Evolutionary conservation across 257 asterid genomes (phyloP).

Genomic region (Schizonepeta tenuifolia): DNA sequence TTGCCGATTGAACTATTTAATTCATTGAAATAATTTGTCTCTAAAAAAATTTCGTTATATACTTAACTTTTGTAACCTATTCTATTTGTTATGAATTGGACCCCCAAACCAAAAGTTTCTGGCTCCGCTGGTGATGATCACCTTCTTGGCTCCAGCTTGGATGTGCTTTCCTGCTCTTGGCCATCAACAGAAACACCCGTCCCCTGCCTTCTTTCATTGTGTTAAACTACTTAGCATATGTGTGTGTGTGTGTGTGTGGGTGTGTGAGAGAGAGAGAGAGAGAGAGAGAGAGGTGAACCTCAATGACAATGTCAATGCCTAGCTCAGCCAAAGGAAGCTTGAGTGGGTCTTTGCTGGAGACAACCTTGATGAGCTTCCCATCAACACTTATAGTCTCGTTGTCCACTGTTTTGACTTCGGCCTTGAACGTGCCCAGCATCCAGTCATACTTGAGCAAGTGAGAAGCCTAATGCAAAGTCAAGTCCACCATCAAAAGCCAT

Average conservation of each 20-base stretch:
- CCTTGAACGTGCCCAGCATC: slow-evolving; percentile 91
- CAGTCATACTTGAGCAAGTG: slow-evolving; percentile 91
- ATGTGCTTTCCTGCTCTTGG: slow-evolving; percentile 94
- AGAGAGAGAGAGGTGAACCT: slow-evolving; percentile 37
- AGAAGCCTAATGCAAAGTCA: slow-evolving; percentile 55
- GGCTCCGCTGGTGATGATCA: no score
- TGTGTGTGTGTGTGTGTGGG: no score
- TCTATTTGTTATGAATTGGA: no score
- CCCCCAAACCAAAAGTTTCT: no score
- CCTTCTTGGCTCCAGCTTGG: slow-evolving; percentile 99
- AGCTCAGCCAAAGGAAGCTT: slow-evolving; percentile 94
- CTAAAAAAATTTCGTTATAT: no score
- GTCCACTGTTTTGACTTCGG: slow-evolving; percentile 76
- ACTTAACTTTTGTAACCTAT: no score
- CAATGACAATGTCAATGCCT: slow-evolving; percentile 89
- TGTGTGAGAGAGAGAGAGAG: no score
- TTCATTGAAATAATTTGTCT: no score
- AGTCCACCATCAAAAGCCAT: not conserved
- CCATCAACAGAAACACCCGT: slow-evolving; percentile 94
- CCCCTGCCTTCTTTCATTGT: slow-evolving; percentile 48
- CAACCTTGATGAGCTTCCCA: slow-evolving; percentile 76
- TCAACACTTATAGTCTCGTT: slow-evolving; percentile 77
- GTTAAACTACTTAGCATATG: no score
- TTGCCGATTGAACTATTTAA: no score
- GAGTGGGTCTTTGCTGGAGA: slow-evolving; percentile 84